Evolutionary conservation across 73 alveolate genomes (phyloP).

Genomic region (Stentor coeruleus): DNA sequence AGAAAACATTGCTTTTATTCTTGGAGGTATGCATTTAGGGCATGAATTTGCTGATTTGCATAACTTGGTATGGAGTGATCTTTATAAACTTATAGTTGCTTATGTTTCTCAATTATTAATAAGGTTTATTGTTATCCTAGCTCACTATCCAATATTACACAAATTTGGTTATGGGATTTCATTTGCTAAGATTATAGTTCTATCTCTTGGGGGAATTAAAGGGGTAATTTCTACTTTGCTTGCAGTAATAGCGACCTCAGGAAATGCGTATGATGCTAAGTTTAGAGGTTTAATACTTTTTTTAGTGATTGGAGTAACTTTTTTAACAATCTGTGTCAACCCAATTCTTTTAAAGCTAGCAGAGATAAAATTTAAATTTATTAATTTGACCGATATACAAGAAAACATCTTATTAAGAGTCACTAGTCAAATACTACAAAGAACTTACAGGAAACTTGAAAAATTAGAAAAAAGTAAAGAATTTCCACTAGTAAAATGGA

Average conservation of each 20-base stretch:
- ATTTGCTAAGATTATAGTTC: slow-evolving; percentile 9
- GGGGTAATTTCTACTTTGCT: slow-evolving; percentile 41
- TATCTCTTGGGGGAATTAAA: slow-evolving; percentile 38
- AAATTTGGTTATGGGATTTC: slow-evolving; percentile 39
- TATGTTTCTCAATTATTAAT: slow-evolving; percentile 31
- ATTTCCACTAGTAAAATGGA: slow-evolving; percentile 34
- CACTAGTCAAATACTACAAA: background rate
- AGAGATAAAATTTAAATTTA: background rate
- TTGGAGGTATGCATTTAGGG: slow-evolving; percentile 36
- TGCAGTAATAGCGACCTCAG: slow-evolving; percentile 32
- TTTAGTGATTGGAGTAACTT: slow-evolving; percentile 37
- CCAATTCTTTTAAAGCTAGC: slow-evolving; percentile 20
- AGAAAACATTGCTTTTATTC: slow-evolving; percentile 35
- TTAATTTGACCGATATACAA: slow-evolving; percentile 31
- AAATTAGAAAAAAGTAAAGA: slow-evolving; percentile 17
- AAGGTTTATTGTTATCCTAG: slow-evolving; percentile 17
- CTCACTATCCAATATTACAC: slow-evolving; percentile 27
- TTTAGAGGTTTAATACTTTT: slow-evolving; percentile 31
- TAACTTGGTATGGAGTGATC: slow-evolving; percentile 15
- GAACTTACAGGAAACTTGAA: slow-evolving; percentile 26
- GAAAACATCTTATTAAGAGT: slow-evolving; percentile 27
- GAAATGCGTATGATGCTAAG: background rate
- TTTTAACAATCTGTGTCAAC: slow-evolving; percentile 36
- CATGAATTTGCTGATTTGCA: slow-evolving; percentile 1
- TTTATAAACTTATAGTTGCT: slow-evolving; percentile 32